Evolutionary conservation across 2,329 filamentous ascomycete species (phyloP).

Genomic region (Ophioceras dolichostomum): DNA sequence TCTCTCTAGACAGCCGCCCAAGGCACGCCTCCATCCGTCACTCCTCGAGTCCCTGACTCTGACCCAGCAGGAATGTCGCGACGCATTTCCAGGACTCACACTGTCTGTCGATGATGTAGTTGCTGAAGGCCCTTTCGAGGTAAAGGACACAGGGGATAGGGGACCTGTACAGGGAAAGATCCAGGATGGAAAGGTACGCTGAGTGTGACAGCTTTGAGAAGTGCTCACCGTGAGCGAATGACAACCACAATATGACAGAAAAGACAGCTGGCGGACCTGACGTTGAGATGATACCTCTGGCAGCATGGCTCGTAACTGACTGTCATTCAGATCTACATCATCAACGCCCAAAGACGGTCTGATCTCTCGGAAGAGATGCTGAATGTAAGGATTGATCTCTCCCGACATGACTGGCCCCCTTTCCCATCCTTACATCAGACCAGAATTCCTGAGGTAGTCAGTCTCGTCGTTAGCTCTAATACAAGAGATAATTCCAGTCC

Average conservation of each 20-base stretch:
- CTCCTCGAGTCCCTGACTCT: slow-evolving; percentile 24
- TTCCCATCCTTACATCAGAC: not conserved
- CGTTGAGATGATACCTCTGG: too few species aligned
- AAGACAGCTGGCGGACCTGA: too few species aligned
- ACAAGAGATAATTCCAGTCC: too few species aligned
- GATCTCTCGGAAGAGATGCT: slow-evolving; percentile 32
- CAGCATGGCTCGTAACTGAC: too few species aligned
- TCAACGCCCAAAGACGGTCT: slow-evolving; percentile 24
- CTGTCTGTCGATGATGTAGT: slow-evolving; percentile 32
- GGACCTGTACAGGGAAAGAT: slow-evolving; percentile 30
- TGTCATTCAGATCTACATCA: slow-evolving; percentile 25
- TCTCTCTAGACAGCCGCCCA: not conserved
- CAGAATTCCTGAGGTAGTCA: too few species aligned
- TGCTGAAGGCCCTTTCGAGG: slow-evolving; percentile 27
- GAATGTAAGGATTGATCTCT: slow-evolving; percentile 17
- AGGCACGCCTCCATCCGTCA: slow-evolving; percentile 5
- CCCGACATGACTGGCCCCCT: not conserved
- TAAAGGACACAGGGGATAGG: slow-evolving; percentile 22
- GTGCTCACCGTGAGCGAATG: not conserved
- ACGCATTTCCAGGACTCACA: slow-evolving; percentile 31
- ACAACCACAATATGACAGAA: too few species aligned
- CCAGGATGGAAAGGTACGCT: slow-evolving; percentile 25
- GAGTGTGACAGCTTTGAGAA: too few species aligned
- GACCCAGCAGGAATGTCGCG: slow-evolving; percentile 27
- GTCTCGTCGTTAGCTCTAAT: not conserved